Base-by-base conservation (phyloP, 441 rosid species). In the Corymbia calophylla region DNA sequence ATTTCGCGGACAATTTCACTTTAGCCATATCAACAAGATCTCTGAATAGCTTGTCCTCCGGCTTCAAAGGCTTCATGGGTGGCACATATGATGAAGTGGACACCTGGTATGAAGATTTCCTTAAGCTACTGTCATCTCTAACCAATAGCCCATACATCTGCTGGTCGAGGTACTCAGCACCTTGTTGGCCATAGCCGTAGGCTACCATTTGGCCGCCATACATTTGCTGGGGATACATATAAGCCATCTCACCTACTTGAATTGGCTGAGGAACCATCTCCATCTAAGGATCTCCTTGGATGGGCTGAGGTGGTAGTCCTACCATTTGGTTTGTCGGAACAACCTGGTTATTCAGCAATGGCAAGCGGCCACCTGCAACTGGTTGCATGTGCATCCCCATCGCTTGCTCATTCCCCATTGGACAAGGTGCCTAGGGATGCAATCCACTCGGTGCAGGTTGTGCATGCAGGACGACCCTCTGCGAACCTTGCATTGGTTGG, bases 21-120 rank as follows among this genome's bases (percentile, higher is more conserved):
- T 96, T 98, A 17, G 99, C 94, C 89, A 98, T 92, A 93, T 97
- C 97, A n/a, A 98, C 98, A 44, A 98, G 97, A 91, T 98, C 99
- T 87, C 99, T 99, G 88, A 98, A 98, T 77, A 97, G 92, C 97
- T 96, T 97, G 91, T 98, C 99, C 94, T 96, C 99, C 4, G 98
- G 98, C 90, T 95, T 96, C 35, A 93, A 89, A 44, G 96, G 93
- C 94, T 93, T 97, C 92, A 91, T 94, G 2, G 97, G 95, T 3
- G 94, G 96, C 53, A 92, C 90, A 53, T 94, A 95, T 4, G 98
- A 94, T 10, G 97, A 86, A 82, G 97, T 58, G 14, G 98, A 92
- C 86, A 92, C 96, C 92, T 92, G 95, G 91, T 94, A 93, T 8
- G 96, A 90, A 27, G 95, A 89, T 88, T 92, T 92, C 88, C 93